These are phyloP conservation scores for Xenosphaeropsis pyriputrescens DNA, from an alignment of 2,329 filamentous ascomycete species.

Conservation along the genomic window DNA sequence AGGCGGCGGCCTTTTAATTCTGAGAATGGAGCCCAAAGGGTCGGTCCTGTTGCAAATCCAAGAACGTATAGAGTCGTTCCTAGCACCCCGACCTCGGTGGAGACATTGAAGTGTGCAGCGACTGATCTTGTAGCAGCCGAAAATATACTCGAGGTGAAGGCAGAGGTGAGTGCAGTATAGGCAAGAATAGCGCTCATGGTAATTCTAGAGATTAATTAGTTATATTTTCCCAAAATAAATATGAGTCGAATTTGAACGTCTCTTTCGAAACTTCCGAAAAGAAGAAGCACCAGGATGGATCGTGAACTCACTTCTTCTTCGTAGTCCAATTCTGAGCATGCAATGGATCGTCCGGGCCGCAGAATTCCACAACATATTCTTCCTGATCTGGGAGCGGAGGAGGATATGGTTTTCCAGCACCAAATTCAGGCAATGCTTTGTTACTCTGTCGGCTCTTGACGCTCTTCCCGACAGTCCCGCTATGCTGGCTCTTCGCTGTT, in stretches of 20 bases:
- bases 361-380: conserved; percentile 74
- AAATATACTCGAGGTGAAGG: conserved; percentile 66
- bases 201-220: conserved; percentile 25
- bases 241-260: conserved; percentile 10
- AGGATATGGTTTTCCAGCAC: conserved; percentile 61
- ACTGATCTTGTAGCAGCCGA: conserved; percentile 48
- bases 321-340: conserved; percentile 82
- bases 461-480: conserved; percentile 50
- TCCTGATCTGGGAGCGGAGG: conserved; percentile 55
- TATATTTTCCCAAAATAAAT: background rate
- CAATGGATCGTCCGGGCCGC: conserved; percentile 67
- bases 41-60: conserved; percentile 57
- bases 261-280: conserved; percentile 30
- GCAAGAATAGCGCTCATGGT: conserved; percentile 53
- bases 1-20: conserved; percentile 55
- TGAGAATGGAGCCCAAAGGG: conserved; percentile 58
- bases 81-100: conserved; percentile 44
- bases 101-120: conserved; percentile 42
- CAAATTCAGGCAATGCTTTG: conserved; percentile 53
- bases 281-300: conserved; percentile 5
- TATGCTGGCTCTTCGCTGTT: conserved; percentile 57
- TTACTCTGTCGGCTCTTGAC: conserved; percentile 31
- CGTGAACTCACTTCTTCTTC: conserved; percentile 52
- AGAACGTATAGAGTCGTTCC: conserved; percentile 58
- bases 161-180: conserved; percentile 56